Conservation (phyloP, 192 early-diverging fungal species). For the Geosiphon pyriformis region DNA sequence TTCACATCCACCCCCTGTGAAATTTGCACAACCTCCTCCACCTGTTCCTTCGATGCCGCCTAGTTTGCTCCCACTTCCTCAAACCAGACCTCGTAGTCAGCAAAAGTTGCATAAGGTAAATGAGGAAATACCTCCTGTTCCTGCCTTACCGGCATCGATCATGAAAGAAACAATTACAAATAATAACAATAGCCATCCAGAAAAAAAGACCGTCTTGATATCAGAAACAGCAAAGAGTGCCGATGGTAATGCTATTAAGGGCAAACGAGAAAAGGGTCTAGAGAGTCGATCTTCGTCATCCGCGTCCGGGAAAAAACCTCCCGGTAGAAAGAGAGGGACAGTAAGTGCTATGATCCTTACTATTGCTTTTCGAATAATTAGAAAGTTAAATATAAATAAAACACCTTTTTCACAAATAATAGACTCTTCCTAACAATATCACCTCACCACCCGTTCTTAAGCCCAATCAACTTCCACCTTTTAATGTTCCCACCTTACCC, state of each 20-base stretch:
- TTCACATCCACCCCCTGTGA: conserved; percentile 10
- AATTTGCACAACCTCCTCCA: conserved; percentile 6
- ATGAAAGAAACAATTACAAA: not conserved
- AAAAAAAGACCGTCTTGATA: not conserved
- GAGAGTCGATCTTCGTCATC: not conserved
- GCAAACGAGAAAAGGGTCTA: not conserved
- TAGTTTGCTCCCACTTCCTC: conserved; percentile 18
- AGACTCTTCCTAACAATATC: conserved; percentile 19
- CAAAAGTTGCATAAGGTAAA: not conserved
- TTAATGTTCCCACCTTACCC: conserved; percentile 12
- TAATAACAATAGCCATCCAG: not conserved
- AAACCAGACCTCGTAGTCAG: conserved; percentile 4
- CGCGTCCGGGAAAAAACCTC: not conserved
- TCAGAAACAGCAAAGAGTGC: not conserved
- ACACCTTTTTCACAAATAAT: not conserved
- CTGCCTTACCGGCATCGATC: conserved; percentile 17
- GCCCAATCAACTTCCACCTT: not conserved
- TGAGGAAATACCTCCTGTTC: conserved; percentile 24
- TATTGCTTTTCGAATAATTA: too few relatives aligned
- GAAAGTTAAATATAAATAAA: too few relatives aligned
- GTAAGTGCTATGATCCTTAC: conserved; percentile 7
- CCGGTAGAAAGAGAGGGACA: conserved; percentile 11
- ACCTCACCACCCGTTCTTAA: not conserved
- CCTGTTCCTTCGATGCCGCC: conserved; percentile 14
- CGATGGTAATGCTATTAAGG: not conserved